Conservation (phyloP, 2,329 filamentous ascomycete genomes). For the Huntiella omanensis region DNA sequence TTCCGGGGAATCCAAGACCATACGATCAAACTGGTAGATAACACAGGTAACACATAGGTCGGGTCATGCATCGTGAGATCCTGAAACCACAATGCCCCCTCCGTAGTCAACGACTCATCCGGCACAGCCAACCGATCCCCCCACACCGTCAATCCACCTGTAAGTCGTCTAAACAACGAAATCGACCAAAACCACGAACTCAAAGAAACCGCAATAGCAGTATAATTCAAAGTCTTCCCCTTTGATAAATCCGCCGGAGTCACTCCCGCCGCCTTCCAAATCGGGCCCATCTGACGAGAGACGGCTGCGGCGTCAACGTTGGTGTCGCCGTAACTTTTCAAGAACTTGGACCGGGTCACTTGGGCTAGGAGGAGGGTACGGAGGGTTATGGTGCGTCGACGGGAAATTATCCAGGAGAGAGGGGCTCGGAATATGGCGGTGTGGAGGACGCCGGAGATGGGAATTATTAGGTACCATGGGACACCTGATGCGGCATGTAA, state of each 20-base stretch:
- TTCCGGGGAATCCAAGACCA: constrained; percentile 8
- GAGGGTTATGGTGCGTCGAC: constrained; percentile 14
- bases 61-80: constrained; percentile 35
- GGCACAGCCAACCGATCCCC: constrained; percentile 14
- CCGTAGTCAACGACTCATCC: constrained; percentile 25
- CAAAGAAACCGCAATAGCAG: constrained; percentile 13
- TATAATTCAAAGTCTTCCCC: constrained; percentile 13
- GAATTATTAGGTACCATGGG: constrained; percentile 36
- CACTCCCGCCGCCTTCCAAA: constrained; percentile 1
- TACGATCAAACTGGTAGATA: constrained; percentile 4
- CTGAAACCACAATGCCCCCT: constrained; percentile 36
- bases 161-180: constrained; percentile 14
- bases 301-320: neutral
- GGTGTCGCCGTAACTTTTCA: constrained; percentile 16
- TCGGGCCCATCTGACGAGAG: neutral
- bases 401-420: constrained; percentile 23
- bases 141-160: constrained; percentile 13
- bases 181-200: constrained; percentile 12
- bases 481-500: constrained; percentile 25
- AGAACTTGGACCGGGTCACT: constrained; percentile 12
- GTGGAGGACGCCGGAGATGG: constrained; percentile 29
- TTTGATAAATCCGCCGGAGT: constrained; percentile 5
- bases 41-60: constrained; percentile 26
- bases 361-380: constrained; percentile 13
- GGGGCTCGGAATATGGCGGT: constrained; percentile 29